phyloP scores from a whole-genome alignment of 129 eudicot genomes.

The Centella asiatica region DNA sequence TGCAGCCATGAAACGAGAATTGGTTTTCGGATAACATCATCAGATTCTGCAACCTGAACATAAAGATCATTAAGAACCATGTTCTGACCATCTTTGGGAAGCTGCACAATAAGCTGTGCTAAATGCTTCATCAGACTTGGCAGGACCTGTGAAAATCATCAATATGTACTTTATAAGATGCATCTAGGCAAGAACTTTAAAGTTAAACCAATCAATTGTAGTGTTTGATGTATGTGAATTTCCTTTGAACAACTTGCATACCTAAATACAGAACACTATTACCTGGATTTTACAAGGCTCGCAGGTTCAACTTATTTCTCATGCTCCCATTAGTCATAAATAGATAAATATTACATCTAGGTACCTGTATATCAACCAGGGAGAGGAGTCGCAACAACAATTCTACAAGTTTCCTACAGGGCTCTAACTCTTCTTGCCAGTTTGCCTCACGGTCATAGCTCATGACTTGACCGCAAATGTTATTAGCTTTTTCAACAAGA shows the following conservation, averaged over 20 bases:
- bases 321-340: neutral
- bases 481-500: conserved; percentile 62
- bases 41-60: conserved; percentile 88
- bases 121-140: conserved; percentile 83
- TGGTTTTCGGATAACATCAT: conserved; percentile 85
- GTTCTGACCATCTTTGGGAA: conserved; percentile 61
- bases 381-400: conserved; percentile 61
- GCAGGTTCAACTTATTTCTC: neutral
- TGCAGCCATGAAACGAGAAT: conserved; percentile 87
- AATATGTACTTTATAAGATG: neutral
- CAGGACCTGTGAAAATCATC: conserved; percentile 43
- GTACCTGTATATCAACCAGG: conserved; percentile 77
- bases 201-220: too few species aligned
- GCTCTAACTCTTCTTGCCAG: conserved; percentile 67
- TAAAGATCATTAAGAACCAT: conserved; percentile 67
- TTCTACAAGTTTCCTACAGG: conserved; percentile 70
- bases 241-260: neutral
- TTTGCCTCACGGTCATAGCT: conserved; percentile 31
- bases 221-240: neutral
- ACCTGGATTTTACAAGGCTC: too few species aligned
- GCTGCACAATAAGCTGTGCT: conserved; percentile 55
- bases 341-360: neutral
- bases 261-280: too few species aligned
- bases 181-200: too few species aligned
- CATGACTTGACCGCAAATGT: conserved; percentile 41